A percentile compares a stretch with the other conserved stretches of the same genome.
These are phyloP conservation scores for Cymbopogon citratus DNA, from an alignment of 176 grass and related monocot genomes.

Conservation along the genomic window DNA sequence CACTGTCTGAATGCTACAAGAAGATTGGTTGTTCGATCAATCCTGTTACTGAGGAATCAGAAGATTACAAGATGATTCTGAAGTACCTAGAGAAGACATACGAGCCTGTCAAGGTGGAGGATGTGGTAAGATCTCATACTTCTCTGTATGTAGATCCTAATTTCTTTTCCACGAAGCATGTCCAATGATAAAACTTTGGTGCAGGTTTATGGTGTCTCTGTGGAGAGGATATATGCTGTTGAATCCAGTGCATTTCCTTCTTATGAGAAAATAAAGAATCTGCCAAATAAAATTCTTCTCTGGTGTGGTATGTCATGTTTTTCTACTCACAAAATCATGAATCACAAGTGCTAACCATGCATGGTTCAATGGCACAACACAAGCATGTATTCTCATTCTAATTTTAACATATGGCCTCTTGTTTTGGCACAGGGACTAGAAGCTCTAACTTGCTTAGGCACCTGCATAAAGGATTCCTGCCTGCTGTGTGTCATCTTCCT, in stretches of 20 bases:
- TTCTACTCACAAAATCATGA: background rate
- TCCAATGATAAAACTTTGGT: background rate
- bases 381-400: background rate
- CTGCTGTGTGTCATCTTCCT: slow-evolving; percentile 64
- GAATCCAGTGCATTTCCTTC: slow-evolving; percentile 52
- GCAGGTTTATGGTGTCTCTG: slow-evolving; percentile 53
- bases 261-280: slow-evolving; percentile 55
- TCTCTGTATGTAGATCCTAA: background rate
- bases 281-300: slow-evolving; percentile 75
- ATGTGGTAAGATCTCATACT: slow-evolving; percentile 38
- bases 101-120: slow-evolving; percentile 54
- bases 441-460: slow-evolving; percentile 77
- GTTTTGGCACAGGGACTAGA: slow-evolving; percentile 46
- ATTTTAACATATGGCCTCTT: background rate
- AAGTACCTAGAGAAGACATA: slow-evolving; percentile 80
- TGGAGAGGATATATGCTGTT: slow-evolving; percentile 61
- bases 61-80: slow-evolving; percentile 77
- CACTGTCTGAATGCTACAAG: slow-evolving; percentile 56
- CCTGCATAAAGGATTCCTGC: slow-evolving; percentile 51
- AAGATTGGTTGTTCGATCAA: slow-evolving; percentile 55
- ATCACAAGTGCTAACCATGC: background rate
- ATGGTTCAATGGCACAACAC: background rate
- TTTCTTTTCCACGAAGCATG: background rate
- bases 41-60: slow-evolving; percentile 47
- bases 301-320: slow-evolving; percentile 66